Percentiles rank a stretch among this genome's conserved stretches.
These are phyloP conservation scores for Narthecium ossifragum DNA, from an alignment of 106 monocot genomes.

Conservation along the genomic window DNA sequence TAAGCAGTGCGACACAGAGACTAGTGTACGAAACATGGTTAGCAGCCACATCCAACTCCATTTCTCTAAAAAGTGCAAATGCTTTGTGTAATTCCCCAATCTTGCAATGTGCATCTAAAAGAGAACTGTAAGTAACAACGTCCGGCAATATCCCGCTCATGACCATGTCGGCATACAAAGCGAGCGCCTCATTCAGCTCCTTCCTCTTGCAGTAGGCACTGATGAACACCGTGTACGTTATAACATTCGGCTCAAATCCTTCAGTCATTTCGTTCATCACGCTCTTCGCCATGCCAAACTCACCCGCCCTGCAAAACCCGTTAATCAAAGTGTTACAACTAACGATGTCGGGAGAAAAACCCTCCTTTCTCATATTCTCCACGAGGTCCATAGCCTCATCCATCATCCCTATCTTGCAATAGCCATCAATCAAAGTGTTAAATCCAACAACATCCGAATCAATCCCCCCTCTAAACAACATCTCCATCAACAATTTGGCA, in stretches of 20 bases:
- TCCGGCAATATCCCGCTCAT: slow-evolving; percentile 66
- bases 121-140: slow-evolving; percentile 68
- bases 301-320: slow-evolving; percentile 58
- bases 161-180: slow-evolving; percentile 82
- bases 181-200: slow-evolving; percentile 44
- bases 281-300: slow-evolving; percentile 37
- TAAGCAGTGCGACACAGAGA: slow-evolving; percentile 48
- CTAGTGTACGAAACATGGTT: slow-evolving; percentile 77
- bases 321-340: slow-evolving; percentile 68
- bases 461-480: slow-evolving; percentile 40
- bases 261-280: slow-evolving; percentile 27
- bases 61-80: slow-evolving; percentile 75
- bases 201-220: slow-evolving; percentile 35
- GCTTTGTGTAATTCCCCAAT: slow-evolving; percentile 42
- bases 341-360: slow-evolving; percentile 45
- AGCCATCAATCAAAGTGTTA: slow-evolving; percentile 71
- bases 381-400: slow-evolving; percentile 26
- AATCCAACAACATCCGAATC: slow-evolving; percentile 52
- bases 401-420: slow-evolving; percentile 56
- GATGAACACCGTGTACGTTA: slow-evolving; percentile 72
- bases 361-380: slow-evolving; percentile 45
- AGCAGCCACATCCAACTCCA: slow-evolving; percentile 61
- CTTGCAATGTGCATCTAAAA: slow-evolving; percentile 64
- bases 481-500: slow-evolving; percentile 35
- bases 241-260: slow-evolving; percentile 48